A percentile compares a stretch with the other conserved stretches of the same genome.
Conservation (phyloP, 2,329 filamentous ascomycete genomes). For the Clarireedia monteithiana region DNA sequence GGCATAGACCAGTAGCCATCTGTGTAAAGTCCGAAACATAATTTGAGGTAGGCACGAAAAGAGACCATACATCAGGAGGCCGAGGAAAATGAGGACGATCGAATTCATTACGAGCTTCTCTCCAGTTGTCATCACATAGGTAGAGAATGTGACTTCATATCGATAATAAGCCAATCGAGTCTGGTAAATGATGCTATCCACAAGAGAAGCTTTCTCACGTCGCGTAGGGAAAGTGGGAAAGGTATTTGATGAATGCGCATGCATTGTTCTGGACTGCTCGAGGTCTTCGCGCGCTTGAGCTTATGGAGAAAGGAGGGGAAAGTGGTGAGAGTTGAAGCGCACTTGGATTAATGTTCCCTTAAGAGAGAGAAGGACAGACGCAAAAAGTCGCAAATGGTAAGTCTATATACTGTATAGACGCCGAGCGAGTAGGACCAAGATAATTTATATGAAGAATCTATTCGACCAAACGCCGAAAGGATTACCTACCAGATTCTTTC, state of each 20-base stretch:
- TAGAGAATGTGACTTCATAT: slow-evolving; percentile 38
- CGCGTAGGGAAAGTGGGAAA: not conserved
- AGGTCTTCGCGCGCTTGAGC: not conserved
- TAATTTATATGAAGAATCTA: not conserved
- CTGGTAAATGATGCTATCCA: not conserved
- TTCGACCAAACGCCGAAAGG: not conserved
- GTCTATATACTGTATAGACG: not conserved
- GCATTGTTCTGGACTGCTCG: not conserved
- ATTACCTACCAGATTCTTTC: not conserved
- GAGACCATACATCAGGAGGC: slow-evolving; percentile 6
- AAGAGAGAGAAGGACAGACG: not conserved
- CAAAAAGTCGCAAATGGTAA: not conserved
- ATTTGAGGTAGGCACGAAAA: slow-evolving; percentile 7
- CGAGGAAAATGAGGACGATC: slow-evolving; percentile 27
- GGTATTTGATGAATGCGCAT: not conserved
- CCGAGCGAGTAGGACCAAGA: not conserved
- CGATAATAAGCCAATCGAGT: slow-evolving; percentile 28
- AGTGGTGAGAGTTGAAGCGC: not conserved
- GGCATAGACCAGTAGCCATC: slow-evolving; percentile 8
- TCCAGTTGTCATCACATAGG: slow-evolving; percentile 36
- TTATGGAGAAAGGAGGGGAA: not conserved
- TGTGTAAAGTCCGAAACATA: not conserved
- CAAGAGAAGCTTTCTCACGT: not conserved
- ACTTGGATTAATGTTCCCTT: not conserved
- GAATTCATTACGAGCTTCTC: slow-evolving; percentile 37